A percentile compares a stretch with the other conserved stretches of the same genome.
Conservation (phyloP, 164 flowering plant species). For the Stephania japonica region DNA sequence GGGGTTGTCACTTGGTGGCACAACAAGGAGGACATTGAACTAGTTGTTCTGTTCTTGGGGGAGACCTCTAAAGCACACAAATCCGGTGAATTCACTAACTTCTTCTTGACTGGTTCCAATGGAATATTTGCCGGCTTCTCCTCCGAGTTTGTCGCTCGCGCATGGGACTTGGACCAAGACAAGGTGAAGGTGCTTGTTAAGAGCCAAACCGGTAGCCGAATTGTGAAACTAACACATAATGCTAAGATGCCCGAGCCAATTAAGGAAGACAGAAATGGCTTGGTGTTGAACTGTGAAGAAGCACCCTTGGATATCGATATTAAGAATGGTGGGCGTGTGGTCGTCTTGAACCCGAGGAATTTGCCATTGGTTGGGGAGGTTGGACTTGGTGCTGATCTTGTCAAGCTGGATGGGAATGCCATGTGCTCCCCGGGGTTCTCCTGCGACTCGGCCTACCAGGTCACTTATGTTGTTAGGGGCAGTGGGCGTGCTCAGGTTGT, state of each 20-base stretch:
- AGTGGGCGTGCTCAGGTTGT: slow-evolving; percentile 79
- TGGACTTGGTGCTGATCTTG: slow-evolving; percentile 88
- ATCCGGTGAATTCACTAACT: slow-evolving; percentile 65
- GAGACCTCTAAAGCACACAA: slow-evolving; percentile 69
- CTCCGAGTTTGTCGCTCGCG: slow-evolving; percentile 65
- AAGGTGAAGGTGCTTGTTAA: slow-evolving; percentile 46
- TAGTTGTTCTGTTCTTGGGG: slow-evolving; percentile 69
- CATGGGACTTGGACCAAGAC: slow-evolving; percentile 60
- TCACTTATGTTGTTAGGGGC: slow-evolving; percentile 71
- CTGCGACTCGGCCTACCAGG: slow-evolving; percentile 81
- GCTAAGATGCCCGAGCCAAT: slow-evolving; percentile 52
- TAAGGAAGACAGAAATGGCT: slow-evolving; percentile 42
- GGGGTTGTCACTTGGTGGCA: slow-evolving; percentile 84
- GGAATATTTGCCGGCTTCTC: slow-evolving; percentile 75
- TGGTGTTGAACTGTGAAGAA: slow-evolving; percentile 66
- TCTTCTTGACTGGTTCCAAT: slow-evolving; percentile 58
- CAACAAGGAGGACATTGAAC: slow-evolving; percentile 66
- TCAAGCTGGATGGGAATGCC: slow-evolving; percentile 55
- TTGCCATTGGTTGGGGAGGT: slow-evolving; percentile 77
- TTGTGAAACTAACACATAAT: slow-evolving; percentile 41
- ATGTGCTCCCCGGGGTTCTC: slow-evolving; percentile 96
- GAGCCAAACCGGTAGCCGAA: slow-evolving; percentile 40
- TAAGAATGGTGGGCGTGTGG: slow-evolving; percentile 64
- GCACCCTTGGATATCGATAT: slow-evolving; percentile 81
- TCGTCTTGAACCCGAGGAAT: slow-evolving; percentile 63